These are phyloP conservation scores for Eucalyptus cloeziana DNA, from an alignment of 345 rosid genomes.

Conservation along the genomic window DNA sequence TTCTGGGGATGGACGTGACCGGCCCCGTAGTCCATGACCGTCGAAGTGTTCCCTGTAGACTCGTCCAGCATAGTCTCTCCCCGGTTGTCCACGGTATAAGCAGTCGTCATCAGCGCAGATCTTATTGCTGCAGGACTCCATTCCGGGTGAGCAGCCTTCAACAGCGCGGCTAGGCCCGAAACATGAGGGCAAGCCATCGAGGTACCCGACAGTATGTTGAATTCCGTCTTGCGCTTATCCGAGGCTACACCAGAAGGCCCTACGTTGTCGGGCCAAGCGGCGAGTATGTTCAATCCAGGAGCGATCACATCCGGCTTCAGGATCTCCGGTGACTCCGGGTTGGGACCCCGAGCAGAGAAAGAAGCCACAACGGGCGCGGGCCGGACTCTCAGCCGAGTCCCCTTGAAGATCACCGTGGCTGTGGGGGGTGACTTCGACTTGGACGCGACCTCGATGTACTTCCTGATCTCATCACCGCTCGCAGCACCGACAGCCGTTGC, in stretches of 20 bases:
- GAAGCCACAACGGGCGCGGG: slow-evolving; percentile 93
- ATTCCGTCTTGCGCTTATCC: slow-evolving; percentile 56
- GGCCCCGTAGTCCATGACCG: slow-evolving; percentile 65
- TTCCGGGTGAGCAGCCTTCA: slow-evolving; percentile 80
- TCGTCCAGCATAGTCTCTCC: slow-evolving; percentile 66
- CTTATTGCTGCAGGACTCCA: slow-evolving; percentile 87
- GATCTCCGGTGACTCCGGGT: slow-evolving; percentile 69
- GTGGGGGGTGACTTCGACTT: slow-evolving; percentile 38
- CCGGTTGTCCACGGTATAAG: slow-evolving; percentile 50
- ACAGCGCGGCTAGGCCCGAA: slow-evolving; percentile 80
- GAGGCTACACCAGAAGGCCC: slow-evolving; percentile 65
- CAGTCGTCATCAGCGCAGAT: slow-evolving; percentile 89
- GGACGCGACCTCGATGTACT: slow-evolving; percentile 25
- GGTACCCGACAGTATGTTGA: slow-evolving; percentile 85
- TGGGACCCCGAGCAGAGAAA: slow-evolving; percentile 83
- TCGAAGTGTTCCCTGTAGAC: slow-evolving; percentile 58
- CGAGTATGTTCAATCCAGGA: slow-evolving; percentile 87
- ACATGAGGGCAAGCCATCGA: slow-evolving; percentile 98
- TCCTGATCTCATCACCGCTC: slow-evolving; percentile 57
- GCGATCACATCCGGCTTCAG: slow-evolving; percentile 85
- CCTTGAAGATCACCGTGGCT: slow-evolving; percentile 75
- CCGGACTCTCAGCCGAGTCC: slow-evolving; percentile 48
- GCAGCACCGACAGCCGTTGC: slow-evolving; percentile 68
- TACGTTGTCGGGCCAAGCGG: slow-evolving; percentile 84
- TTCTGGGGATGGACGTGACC: slow-evolving; percentile 87